phyloP scores from a whole-genome alignment of 352 stramenopile species.

The Phytophthora quininea region DNA sequence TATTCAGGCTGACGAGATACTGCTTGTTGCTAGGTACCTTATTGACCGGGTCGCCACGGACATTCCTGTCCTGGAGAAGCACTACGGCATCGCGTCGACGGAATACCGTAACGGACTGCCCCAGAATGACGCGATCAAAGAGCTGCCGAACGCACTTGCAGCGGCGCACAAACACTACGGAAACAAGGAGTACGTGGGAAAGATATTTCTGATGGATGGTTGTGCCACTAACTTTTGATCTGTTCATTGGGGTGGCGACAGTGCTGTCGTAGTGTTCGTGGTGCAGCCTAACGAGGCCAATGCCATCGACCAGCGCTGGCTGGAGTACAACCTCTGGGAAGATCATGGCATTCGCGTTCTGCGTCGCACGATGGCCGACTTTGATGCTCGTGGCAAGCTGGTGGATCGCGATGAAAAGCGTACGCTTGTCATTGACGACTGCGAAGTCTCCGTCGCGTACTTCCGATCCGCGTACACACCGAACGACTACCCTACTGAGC shows the following conservation, averaged over 20 bases:
- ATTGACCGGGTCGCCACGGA: slow-evolving; percentile 53
- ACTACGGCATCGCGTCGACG: slow-evolving; percentile 49
- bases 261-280: slow-evolving; percentile 90
- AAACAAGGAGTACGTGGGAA: slow-evolving; percentile 60
- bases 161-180: slow-evolving; percentile 75
- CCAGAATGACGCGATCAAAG: slow-evolving; percentile 67
- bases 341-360: slow-evolving; percentile 79
- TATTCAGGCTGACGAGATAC: background rate
- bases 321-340: slow-evolving; percentile 93
- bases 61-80: slow-evolving; percentile 51
- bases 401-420: slow-evolving; percentile 47
- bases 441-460: slow-evolving; percentile 95
- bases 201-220: background rate
- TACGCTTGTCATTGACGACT: slow-evolving; percentile 59
- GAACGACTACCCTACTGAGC: slow-evolving; percentile 92
- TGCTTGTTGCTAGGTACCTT: slow-evolving; percentile 46
- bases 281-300: slow-evolving; percentile 91
- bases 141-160: slow-evolving; percentile 71
- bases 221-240: background rate
- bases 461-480: slow-evolving; percentile 97
- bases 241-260: slow-evolving; percentile 21
- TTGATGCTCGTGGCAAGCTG: slow-evolving; percentile 46
- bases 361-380: slow-evolving; percentile 76
- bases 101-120: slow-evolving; percentile 61
- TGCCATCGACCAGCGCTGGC: slow-evolving; percentile 91